Evolutionary conservation across 176 grass and related monocot species (phyloP).

Genomic region (Oryza brachyantha): DNA sequence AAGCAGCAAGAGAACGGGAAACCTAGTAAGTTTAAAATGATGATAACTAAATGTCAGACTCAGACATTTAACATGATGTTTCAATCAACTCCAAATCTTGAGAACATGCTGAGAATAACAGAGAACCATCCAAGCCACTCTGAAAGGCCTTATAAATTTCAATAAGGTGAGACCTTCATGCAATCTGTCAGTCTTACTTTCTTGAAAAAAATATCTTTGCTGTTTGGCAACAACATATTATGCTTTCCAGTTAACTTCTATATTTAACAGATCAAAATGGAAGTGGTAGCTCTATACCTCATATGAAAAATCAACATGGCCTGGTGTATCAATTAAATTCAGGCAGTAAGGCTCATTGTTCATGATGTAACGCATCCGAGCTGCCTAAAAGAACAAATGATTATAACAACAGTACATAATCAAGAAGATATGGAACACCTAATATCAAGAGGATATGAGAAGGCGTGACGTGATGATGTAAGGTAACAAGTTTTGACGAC

Average conservation of each 20-base stretch:
- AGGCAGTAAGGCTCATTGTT: slow-evolving; percentile 80
- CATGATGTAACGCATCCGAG: slow-evolving; percentile 86
- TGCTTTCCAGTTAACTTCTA: background rate
- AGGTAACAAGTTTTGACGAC: background rate
- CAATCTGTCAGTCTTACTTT: background rate
- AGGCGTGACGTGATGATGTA: background rate
- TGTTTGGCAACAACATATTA: background rate
- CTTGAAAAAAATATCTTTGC: background rate
- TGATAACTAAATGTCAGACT: slow-evolving; percentile 5
- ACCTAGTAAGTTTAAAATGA: slow-evolving; percentile 75
- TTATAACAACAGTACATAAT: background rate
- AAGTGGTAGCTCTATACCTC: slow-evolving; percentile 53
- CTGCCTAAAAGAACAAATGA: slow-evolving; percentile 64
- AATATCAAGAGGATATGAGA: background rate
- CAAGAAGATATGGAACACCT: background rate
- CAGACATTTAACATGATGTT: slow-evolving; percentile 17
- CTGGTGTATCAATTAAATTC: slow-evolving; percentile 94
- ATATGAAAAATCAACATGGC: slow-evolving; percentile 96
- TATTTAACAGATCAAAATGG: background rate
- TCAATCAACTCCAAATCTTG: slow-evolving; percentile 25
- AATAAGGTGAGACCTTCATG: background rate
- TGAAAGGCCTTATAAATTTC: background rate
- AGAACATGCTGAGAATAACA: background rate
- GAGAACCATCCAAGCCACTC: background rate
- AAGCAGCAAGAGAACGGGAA: slow-evolving; percentile 96